Percentiles rank a stretch among this genome's conserved stretches.
phyloP scores from a whole-genome alignment of 129 eudicot species.

The Helianthus tuberosus region DNA sequence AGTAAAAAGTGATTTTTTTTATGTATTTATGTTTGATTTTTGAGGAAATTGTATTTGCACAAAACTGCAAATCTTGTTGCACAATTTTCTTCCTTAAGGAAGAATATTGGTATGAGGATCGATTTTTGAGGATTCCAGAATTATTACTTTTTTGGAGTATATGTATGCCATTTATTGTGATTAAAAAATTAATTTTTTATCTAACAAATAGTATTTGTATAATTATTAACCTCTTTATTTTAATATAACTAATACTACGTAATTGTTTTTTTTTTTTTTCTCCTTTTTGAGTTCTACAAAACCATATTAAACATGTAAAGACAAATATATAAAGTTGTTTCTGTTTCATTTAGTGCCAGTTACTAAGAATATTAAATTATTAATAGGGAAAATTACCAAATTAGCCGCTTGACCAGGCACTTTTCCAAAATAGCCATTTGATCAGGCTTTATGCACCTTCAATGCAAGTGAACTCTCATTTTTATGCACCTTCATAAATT shows the following conservation, averaged over 20 bases:
- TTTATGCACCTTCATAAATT: no score
- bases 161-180: no score
- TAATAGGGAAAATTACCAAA: no score
- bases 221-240: neutral
- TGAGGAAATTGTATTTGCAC: slow-evolving; percentile 27
- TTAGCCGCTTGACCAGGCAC: no score
- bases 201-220: no score
- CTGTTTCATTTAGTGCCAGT: neutral
- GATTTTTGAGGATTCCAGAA: neutral
- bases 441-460: no score
- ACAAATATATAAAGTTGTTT: neutral
- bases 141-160: neutral
- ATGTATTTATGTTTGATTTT: slow-evolving; percentile 31
- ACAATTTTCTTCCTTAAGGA: slow-evolving; percentile 7
- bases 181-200: no score
- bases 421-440: no score
- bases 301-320: neutral
- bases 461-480: no score
- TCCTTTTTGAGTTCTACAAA: neutral
- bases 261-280: no score
- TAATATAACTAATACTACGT: neutral
- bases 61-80: slow-evolving; percentile 13
- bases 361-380: neutral
- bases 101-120: neutral
- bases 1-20: slow-evolving; percentile 24